Percentiles rank a stretch among this genome's conserved stretches.
Evolutionary conservation across 495 filamentous ascomycete genomes (phyloP).

Genomic region (Trichoderma virens): DNA sequence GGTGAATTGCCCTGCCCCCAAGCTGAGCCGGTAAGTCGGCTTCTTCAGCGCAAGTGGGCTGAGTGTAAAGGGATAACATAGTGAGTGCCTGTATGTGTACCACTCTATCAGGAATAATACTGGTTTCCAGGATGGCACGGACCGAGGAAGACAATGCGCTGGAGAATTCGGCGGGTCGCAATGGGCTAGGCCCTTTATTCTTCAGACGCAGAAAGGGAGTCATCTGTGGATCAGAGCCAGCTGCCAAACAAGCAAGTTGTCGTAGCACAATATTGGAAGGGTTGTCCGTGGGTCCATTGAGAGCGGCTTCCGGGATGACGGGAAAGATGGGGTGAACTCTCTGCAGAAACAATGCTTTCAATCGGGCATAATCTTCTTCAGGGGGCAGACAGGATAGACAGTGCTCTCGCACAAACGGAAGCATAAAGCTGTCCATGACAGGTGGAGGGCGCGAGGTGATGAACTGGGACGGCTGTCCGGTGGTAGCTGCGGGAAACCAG

Average conservation of each 20-base stretch:
- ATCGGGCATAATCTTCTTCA: constrained; percentile 21
- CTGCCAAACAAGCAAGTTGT: constrained; percentile 43
- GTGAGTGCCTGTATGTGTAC: constrained; percentile 25
- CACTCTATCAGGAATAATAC: constrained; percentile 24
- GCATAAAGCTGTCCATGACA: constrained; percentile 17
- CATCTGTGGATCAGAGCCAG: constrained; percentile 38
- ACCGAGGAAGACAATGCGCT: constrained; percentile 22
- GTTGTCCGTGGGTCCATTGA: constrained; percentile 15
- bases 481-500: constrained; percentile 18
- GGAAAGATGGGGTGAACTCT: constrained; percentile 44
- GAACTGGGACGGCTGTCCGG: constrained; percentile 14
- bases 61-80: constrained; percentile 27
- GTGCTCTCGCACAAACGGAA: constrained; percentile 31
- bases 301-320: constrained; percentile 27
- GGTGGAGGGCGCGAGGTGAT: constrained; percentile 6
- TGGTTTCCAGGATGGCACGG: constrained; percentile 25
- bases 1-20: constrained; percentile 39
- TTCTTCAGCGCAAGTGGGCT: constrained; percentile 25
- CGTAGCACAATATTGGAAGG: constrained; percentile 27
- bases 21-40: constrained; percentile 24
- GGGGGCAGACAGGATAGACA: constrained; percentile 29
- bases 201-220: constrained; percentile 23
- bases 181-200: constrained; percentile 13
- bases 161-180: constrained; percentile 31
- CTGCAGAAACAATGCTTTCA: constrained; percentile 35